phyloP scores from a whole-genome alignment of 495 filamentous ascomycete species.

The Xylaria grammica region DNA sequence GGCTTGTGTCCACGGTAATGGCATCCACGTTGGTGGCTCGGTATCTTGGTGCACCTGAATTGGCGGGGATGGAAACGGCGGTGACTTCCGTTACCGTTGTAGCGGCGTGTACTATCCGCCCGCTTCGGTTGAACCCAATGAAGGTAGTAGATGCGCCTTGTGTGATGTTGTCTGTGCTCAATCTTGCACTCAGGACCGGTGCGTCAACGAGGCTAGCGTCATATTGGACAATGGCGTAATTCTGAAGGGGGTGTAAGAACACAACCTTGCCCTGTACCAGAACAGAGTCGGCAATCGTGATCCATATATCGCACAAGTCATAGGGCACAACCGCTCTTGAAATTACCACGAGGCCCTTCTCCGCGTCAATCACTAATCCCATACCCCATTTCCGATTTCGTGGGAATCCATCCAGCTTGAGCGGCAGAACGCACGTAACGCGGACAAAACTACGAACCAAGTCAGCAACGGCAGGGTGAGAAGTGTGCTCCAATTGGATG shows the following conservation, averaged over 20 bases:
- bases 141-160: constrained; percentile 92
- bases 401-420: constrained; percentile 96
- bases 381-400: constrained; percentile 91
- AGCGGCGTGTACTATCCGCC: constrained; percentile 89
- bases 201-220: constrained; percentile 91
- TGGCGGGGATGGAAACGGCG: constrained; percentile 94
- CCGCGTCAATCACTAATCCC: constrained; percentile 93
- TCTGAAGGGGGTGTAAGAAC: constrained; percentile 98
- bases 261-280: constrained; percentile 92
- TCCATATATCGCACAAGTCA: constrained; percentile 91
- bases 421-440: constrained; percentile 86
- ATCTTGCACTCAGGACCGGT: constrained; percentile 84
- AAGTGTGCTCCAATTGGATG: constrained; percentile 86
- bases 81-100: constrained; percentile 97
- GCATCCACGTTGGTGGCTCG: constrained; percentile 96
- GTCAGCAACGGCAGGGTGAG: constrained; percentile 86
- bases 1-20: constrained; percentile 92
- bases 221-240: constrained; percentile 95
- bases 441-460: constrained; percentile 94
- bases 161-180: constrained; percentile 81
- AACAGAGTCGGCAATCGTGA: constrained; percentile 95
- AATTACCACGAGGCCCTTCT: constrained; percentile 91
- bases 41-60: constrained; percentile 88
- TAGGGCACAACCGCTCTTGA: constrained; percentile 94
- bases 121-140: constrained; percentile 95